These are phyloP conservation scores for Isoetes taiwanensis DNA, from an alignment of 75 land plant genomes.

Conservation along the genomic window DNA sequence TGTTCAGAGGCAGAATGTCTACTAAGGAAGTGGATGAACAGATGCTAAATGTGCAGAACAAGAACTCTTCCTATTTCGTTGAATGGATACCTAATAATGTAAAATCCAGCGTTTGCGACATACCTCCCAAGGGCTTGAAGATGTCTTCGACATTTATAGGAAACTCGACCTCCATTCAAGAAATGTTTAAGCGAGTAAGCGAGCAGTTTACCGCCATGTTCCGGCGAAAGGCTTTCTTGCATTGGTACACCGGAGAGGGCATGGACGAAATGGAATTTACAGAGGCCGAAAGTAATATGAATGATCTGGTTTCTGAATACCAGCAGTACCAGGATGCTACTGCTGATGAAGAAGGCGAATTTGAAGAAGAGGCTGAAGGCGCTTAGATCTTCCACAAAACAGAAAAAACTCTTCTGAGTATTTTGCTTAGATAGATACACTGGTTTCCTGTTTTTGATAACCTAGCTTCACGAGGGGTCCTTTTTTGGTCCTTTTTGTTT, in stretches of 20 bases:
- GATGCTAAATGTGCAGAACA: conserved; percentile 38
- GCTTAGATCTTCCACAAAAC: too few species aligned
- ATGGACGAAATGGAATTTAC: conserved; percentile 66
- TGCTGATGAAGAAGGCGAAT: conserved; percentile 32
- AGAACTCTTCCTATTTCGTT: conserved; percentile 37
- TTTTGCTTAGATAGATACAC: too few species aligned
- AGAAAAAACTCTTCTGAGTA: too few species aligned
- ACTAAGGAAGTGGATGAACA: conserved; percentile 36
- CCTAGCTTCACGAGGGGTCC: too few species aligned
- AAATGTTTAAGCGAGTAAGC: conserved; percentile 25
- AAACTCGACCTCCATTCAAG: too few species aligned
- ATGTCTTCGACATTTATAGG: conserved; percentile 39
- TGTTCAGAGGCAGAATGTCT: too few species aligned
- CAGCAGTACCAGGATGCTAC: conserved; percentile 44
- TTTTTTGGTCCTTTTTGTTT: too few species aligned
- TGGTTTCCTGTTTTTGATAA: too few species aligned
- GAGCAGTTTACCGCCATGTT: conserved; percentile 46
- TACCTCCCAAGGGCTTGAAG: too few species aligned
- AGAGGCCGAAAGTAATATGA: conserved; percentile 70
- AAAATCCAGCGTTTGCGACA: too few species aligned
- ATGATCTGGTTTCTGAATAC: conserved; percentile 34
- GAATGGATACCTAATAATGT: too few species aligned
- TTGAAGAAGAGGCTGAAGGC: conserved; percentile 29
- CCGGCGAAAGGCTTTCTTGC: conserved; percentile 41
- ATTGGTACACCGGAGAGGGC: conserved; percentile 52